A percentile compares a stretch with the other conserved stretches of the same genome.
Evolutionary conservation across 2,329 filamentous ascomycete genomes (phyloP).

Genomic region (Alternaria solani): DNA sequence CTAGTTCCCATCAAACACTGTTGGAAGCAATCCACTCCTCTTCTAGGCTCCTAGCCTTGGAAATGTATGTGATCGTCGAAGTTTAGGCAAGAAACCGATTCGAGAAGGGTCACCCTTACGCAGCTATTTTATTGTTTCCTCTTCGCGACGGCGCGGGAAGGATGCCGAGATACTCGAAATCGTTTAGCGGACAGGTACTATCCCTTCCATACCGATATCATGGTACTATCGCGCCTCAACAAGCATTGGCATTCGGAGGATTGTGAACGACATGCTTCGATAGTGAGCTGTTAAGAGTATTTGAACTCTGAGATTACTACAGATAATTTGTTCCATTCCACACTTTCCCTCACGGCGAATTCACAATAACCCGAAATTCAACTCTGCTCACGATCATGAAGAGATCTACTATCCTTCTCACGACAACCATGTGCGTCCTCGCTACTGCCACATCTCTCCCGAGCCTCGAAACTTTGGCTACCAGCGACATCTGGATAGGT

Average conservation of each 20-base stretch:
- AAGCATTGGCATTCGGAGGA: not conserved
- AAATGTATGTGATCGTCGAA: not conserved
- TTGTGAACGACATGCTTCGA: not conserved
- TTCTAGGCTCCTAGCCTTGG: not conserved
- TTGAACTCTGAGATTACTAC: not conserved
- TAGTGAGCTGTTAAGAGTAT: not conserved
- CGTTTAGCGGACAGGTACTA: not conserved
- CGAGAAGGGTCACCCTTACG: not conserved
- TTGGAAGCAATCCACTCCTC: not conserved
- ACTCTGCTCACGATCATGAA: not conserved
- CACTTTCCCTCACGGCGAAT: not conserved
- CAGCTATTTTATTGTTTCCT: not conserved
- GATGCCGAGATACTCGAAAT: not conserved
- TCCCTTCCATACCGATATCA: not conserved
- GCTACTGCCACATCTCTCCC: not conserved
- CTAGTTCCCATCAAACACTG: not conserved
- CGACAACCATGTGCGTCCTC: not conserved
- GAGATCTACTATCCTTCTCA: not conserved
- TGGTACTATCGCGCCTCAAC: not conserved
- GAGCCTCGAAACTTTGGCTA: not conserved
- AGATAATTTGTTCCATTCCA: not conserved
- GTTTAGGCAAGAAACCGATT: not conserved
- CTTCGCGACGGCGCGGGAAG: not conserved
- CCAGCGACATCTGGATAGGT: conserved; percentile 1
- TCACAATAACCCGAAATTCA: not conserved